Percentiles rank a stretch among this genome's conserved stretches.
These are phyloP conservation scores for Jamesozyma hellenica DNA, from an alignment of 805 yeast species.

Conservation along the genomic window DNA sequence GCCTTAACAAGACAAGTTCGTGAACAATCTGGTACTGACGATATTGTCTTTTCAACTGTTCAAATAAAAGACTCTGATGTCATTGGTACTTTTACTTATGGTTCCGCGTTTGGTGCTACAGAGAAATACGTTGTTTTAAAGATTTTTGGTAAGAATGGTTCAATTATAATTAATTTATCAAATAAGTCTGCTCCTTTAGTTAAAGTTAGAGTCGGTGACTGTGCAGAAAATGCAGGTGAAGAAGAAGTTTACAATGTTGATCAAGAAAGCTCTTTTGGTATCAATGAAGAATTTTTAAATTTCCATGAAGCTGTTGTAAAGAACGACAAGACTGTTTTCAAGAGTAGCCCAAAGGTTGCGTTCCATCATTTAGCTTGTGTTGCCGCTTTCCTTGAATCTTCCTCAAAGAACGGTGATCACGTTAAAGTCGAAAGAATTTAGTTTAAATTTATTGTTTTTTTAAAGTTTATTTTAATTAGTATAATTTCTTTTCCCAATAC, in stretches of 20 bases:
- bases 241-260: constrained; percentile 31
- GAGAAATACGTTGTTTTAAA: constrained; percentile 57
- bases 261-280: constrained; percentile 44
- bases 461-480: not conserved
- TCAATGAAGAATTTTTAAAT: constrained; percentile 43
- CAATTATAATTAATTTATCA: constrained; percentile 57
- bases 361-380: constrained; percentile 90
- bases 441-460: not conserved
- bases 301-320: constrained; percentile 50
- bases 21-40: constrained; percentile 71
- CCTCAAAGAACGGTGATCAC: constrained; percentile 41
- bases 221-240: constrained; percentile 19
- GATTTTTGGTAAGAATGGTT: constrained; percentile 73
- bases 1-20: constrained; percentile 74
- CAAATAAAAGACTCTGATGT: constrained; percentile 47
- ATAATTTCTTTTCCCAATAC: not conserved
- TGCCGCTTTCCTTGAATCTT: constrained; percentile 74
- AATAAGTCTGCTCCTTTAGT: constrained; percentile 32
- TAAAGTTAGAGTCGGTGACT: constrained; percentile 25
- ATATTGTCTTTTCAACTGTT: constrained; percentile 63
- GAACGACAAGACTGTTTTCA: constrained; percentile 49
- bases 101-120: constrained; percentile 78
- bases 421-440: constrained; percentile 35
- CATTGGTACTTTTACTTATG: constrained; percentile 80
- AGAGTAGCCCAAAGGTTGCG: constrained; percentile 61